phyloP scores from a whole-genome alignment of 345 rosid genomes.

The Hibiscus tridactylites region DNA sequence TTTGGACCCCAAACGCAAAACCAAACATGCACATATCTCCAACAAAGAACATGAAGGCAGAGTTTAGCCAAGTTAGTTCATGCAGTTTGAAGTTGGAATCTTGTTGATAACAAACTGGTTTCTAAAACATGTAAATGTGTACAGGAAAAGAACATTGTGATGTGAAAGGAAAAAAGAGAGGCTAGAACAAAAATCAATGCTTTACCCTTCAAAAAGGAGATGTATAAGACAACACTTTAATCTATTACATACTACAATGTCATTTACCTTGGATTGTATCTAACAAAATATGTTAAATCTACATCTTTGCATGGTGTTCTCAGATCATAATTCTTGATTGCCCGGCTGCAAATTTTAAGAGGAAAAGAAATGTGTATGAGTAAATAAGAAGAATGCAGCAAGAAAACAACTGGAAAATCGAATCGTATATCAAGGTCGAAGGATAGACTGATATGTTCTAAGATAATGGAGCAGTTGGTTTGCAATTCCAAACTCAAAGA shows the following conservation, averaged over 20 bases:
- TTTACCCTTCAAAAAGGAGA: no score
- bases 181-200: no score
- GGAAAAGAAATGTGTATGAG: no score
- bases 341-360: slow-evolving; percentile 1
- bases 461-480: not conserved
- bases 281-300: slow-evolving; percentile 6
- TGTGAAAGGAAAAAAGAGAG: no score
- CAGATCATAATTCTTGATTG: slow-evolving; percentile 1
- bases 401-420: not conserved
- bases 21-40: no score
- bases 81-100: no score
- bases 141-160: no score
- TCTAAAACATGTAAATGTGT: no score
- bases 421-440: not conserved
- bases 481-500: not conserved
- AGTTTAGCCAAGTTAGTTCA: no score
- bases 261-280: not conserved
- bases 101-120: no score
- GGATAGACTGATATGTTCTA: not conserved
- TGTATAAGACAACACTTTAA: not conserved
- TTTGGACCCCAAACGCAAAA: no score
- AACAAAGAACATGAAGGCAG: no score
- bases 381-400: not conserved
- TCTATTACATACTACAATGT: not conserved
- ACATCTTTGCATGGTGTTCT: slow-evolving; percentile 5